Conservation (phyloP, 495 filamentous ascomycete genomes). For the Aspergillus biplanus region DNA sequence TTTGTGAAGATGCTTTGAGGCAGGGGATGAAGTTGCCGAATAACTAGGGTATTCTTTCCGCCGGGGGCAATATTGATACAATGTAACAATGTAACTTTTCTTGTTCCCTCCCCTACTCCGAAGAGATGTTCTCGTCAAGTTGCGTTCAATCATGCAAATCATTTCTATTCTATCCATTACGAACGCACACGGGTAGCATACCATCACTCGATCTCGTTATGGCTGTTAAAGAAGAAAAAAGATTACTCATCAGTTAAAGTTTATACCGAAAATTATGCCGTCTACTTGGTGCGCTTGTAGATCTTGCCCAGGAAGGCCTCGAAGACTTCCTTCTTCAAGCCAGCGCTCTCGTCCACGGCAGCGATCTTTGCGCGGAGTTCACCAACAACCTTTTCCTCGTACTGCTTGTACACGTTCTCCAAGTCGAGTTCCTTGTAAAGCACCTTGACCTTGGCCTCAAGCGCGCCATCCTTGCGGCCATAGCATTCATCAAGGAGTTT, state of each 20-base stretch:
- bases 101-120: background rate
- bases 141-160: slow-evolving; percentile 3
- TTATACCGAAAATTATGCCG: background rate
- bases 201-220: background rate
- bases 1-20: slow-evolving; percentile 23
- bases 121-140: slow-evolving; percentile 1
- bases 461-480: slow-evolving; percentile 79
- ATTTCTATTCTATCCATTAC: slow-evolving; percentile 14
- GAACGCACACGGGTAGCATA: background rate
- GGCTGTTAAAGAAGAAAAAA: background rate
- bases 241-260: slow-evolving; percentile 17
- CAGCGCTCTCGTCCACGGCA: slow-evolving; percentile 78
- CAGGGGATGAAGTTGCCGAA: background rate
- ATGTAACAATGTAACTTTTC: background rate
- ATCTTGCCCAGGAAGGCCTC: slow-evolving; percentile 93
- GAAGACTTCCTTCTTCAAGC: slow-evolving; percentile 87
- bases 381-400: slow-evolving; percentile 81
- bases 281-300: slow-evolving; percentile 91
- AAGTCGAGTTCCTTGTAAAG: slow-evolving; percentile 83
- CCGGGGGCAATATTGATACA: background rate
- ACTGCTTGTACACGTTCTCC: slow-evolving; percentile 78
- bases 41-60: background rate
- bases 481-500: slow-evolving; percentile 80
- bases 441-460: slow-evolving; percentile 84
- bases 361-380: slow-evolving; percentile 76